Evolutionary conservation across 805 yeast genomes (phyloP), one percentile per base, ranked within the genome.

Genomic region (Yamadazyma olivae): DNA sequence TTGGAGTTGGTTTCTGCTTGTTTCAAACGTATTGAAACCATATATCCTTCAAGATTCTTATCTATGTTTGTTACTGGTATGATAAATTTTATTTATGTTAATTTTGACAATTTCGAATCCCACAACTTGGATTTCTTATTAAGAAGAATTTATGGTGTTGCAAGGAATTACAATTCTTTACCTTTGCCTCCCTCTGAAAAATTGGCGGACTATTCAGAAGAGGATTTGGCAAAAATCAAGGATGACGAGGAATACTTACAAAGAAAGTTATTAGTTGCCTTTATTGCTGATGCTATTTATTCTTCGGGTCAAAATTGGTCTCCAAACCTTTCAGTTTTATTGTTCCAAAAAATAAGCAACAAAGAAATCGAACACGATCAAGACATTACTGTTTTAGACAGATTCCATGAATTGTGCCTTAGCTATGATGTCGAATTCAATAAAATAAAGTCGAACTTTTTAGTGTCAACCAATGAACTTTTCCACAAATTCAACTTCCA

Each of bases 1-100:
- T 65, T 81, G 39, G 95, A 89, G 60, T 65, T 88, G 36, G 59
- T 85, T 36, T 68, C 63, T 13, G 66, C 77, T 28, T 74, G 80
- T 27, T 54, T 85, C 49, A 75, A 72, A 44, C 64, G 81, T 39
- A 81, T 87, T 41, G 64, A 68, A 25, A 84, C 95, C 0, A 54
- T 77, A 14, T 79, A 81, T 51, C 96, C 97, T 6, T 83, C 95
- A 0, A 76, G 83, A 43, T 89, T 85, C 51, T 61, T 90, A 31
- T 71, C 83, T 1, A 82, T 86, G 74, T 77, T 81, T 0, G 72
- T 80, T 0, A 54, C 83, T 1, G 69, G 88, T 0, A 55, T 81
- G 24, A 59, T 82, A 35, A 77, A 77, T 32, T 70, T 77, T 22
- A 54, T 77, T 12, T 64, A 70, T 22, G 43, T 54, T 6, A 77